Evolutionary conservation across 164 flowering plant genomes (phyloP).

Genomic region (Amborella trichopoda): DNA sequence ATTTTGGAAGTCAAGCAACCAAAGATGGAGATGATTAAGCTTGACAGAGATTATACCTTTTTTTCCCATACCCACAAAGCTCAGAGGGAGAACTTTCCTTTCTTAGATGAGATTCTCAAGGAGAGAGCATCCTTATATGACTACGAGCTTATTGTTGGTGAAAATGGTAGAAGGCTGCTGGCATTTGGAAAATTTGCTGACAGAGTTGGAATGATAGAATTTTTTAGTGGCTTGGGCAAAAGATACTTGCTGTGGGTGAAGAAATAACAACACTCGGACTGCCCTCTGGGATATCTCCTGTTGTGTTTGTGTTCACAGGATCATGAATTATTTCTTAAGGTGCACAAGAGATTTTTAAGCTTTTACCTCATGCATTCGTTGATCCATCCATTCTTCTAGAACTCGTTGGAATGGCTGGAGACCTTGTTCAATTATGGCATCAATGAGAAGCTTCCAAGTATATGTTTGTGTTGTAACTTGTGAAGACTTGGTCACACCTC

Average conservation of each 20-base stretch:
- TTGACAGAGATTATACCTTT: slow-evolving; percentile 80
- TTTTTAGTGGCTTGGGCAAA: slow-evolving; percentile 71
- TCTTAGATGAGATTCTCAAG: slow-evolving; percentile 76
- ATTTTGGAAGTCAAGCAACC: slow-evolving; percentile 88
- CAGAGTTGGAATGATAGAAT: slow-evolving; percentile 88
- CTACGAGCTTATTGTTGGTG: slow-evolving; percentile 93
- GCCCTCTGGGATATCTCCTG: slow-evolving; percentile 80
- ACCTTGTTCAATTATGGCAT: too few species aligned
- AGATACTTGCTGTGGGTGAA: slow-evolving; percentile 91
- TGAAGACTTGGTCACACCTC: slow-evolving; percentile 74
- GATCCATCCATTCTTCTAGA: slow-evolving; percentile 70
- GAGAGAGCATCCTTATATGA: slow-evolving; percentile 77
- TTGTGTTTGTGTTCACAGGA: slow-evolving; percentile 89
- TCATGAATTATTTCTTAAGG: slow-evolving; percentile 92
- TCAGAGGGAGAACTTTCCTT: slow-evolving; percentile 92
- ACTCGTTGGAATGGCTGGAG: slow-evolving; percentile 48
- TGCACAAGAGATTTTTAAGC: slow-evolving; percentile 93
- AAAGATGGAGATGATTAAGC: slow-evolving; percentile 72
- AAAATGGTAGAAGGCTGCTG: slow-evolving; percentile 70
- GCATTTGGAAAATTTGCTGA: slow-evolving; percentile 98
- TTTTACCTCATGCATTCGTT: slow-evolving; percentile 92
- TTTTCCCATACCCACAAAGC: slow-evolving; percentile 99
- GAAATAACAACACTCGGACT: slow-evolving; percentile 82
- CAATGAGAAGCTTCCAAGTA: slow-evolving; percentile 70
- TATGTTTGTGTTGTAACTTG: slow-evolving; percentile 82